Conservation (phyloP, 306 rosid species). For the Rosa chinensis region DNA sequence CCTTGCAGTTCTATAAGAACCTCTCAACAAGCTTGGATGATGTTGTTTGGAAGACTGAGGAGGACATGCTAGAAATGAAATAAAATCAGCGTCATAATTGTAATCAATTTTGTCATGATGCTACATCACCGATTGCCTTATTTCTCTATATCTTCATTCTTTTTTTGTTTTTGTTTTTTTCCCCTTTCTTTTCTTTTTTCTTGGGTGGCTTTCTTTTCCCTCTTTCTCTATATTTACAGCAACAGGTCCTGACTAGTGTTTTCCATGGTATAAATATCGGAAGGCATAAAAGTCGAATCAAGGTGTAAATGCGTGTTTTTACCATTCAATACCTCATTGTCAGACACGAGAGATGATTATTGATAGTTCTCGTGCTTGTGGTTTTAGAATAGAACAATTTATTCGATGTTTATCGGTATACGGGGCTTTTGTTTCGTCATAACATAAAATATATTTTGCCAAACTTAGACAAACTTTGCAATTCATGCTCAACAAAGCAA, state of each 20-base stretch:
- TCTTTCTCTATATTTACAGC: neutral
- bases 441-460: too few relatives aligned
- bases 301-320: neutral
- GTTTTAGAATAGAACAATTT: neutral
- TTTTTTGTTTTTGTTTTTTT: constrained; percentile 17
- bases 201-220: constrained; percentile 17
- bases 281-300: neutral
- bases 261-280: neutral
- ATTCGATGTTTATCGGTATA: too few relatives aligned
- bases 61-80: constrained; percentile 59
- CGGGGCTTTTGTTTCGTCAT: too few relatives aligned
- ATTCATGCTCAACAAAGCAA: too few relatives aligned
- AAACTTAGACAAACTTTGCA: too few relatives aligned
- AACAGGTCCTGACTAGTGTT: neutral
- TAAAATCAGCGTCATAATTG: constrained; percentile 27
- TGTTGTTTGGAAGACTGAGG: constrained; percentile 95
- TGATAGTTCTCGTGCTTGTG: neutral
- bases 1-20: constrained; percentile 80
- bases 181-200: constrained; percentile 12
- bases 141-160: constrained; percentile 18
- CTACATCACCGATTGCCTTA: constrained; percentile 9
- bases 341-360: neutral
- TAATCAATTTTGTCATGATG: constrained; percentile 12
- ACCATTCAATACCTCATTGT: neutral
- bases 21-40: constrained; percentile 79